These are phyloP conservation scores for Lentinula edodes DNA, from an alignment of 768 basidiomycete genomes.

Conservation along the genomic window DNA sequence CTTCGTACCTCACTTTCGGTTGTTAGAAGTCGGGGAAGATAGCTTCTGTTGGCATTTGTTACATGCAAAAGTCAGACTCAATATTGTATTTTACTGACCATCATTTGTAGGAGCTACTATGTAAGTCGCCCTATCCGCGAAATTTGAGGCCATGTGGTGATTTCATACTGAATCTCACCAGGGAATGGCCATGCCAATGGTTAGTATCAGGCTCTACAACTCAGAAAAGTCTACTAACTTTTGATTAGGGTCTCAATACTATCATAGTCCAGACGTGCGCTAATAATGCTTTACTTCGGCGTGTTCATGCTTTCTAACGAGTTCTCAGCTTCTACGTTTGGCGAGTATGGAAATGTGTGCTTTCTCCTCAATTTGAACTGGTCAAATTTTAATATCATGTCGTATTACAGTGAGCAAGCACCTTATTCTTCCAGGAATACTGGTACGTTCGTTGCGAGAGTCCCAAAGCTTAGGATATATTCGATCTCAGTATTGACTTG, in stretches of 20 bases:
- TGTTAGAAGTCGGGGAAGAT: no score
- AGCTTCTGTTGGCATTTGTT: no score
- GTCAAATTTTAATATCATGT: not conserved
- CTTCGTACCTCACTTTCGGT: not conserved
- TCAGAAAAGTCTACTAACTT: not conserved
- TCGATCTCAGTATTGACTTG: not conserved
- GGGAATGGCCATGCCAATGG: slow-evolving; percentile 5
- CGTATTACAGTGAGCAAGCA: not conserved
- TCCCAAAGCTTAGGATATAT: no score
- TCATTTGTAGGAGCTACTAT: slow-evolving; percentile 2
- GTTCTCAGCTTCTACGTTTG: not conserved
- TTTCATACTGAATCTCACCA: not conserved
- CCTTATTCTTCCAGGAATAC: not conserved
- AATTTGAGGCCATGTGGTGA: not conserved
- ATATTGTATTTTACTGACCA: not conserved
- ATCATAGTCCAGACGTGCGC: slow-evolving; percentile 1
- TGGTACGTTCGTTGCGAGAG: not conserved
- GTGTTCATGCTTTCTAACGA: not conserved
- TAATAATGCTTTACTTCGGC: no score
- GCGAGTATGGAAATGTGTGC: slow-evolving; percentile 1
- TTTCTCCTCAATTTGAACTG: not conserved
- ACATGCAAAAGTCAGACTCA: no score
- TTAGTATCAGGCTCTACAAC: not conserved
- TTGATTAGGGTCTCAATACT: not conserved
- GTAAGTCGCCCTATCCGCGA: not conserved